These are phyloP conservation scores for Boletus rubescentipes DNA, from an alignment of 768 basidiomycete genomes.

Conservation along the genomic window DNA sequence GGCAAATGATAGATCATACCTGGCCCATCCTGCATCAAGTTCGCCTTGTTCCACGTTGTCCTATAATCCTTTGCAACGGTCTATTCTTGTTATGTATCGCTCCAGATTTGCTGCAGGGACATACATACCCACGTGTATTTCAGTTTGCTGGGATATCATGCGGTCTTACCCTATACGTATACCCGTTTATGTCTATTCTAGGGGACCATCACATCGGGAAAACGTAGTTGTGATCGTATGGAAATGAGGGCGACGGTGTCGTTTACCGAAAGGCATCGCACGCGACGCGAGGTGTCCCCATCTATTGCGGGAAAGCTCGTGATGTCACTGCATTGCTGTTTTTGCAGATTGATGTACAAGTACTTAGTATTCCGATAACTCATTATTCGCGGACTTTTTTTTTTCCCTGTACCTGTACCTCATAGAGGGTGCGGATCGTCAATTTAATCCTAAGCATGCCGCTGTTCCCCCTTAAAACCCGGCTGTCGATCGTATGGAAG, in stretches of 20 bases:
- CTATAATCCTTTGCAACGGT: neutral
- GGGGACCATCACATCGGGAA: too few relatives aligned
- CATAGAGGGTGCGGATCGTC: constrained; percentile 16
- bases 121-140: too few relatives aligned
- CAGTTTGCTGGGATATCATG: neutral
- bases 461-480: neutral
- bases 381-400: constrained; percentile 9
- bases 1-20: neutral
- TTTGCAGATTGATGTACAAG: neutral
- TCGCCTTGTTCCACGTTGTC: too few relatives aligned
- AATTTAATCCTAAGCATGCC: neutral
- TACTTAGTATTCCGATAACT: neutral
- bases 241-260: neutral
- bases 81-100: neutral
- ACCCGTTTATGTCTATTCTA: too few relatives aligned
- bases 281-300: neutral
- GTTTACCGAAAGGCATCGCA: neutral
- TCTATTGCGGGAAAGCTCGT: neutral
- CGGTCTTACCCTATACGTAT: too few relatives aligned
- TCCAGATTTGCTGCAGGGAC: neutral
- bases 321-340: neutral
- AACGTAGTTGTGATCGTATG: neutral
- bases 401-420: neutral
- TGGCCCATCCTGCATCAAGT: neutral
- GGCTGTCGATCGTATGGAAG: constrained; percentile 1